Percentiles rank a stretch among this genome's conserved stretches.
Evolutionary conservation across 169 alveolate species (phyloP).

Genomic region (Plasmodium knowlesi): DNA sequence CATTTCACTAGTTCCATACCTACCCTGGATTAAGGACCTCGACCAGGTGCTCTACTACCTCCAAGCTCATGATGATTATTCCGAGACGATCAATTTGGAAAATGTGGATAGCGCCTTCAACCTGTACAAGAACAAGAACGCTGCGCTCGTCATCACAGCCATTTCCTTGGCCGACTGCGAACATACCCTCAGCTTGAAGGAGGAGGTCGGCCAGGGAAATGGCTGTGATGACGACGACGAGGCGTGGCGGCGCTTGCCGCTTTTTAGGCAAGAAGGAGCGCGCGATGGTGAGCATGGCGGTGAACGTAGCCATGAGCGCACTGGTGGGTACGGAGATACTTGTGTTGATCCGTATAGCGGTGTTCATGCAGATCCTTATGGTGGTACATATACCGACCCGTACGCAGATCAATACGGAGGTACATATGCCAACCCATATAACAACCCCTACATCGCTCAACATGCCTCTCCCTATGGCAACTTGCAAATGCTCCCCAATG

Average conservation of each 20-base stretch:
- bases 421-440: background rate
- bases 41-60: conserved; percentile 82
- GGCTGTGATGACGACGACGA: conserved; percentile 32
- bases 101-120: conserved; percentile 76
- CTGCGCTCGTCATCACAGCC: conserved; percentile 55
- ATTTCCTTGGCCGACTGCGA: conserved; percentile 68
- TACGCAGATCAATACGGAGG: background rate
- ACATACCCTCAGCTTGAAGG: conserved; percentile 25
- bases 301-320: background rate
- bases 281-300: background rate
- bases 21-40: conserved; percentile 86
- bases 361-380: background rate
- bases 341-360: background rate
- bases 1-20: conserved; percentile 82
- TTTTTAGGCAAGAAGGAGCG: background rate
- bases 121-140: conserved; percentile 63
- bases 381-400: background rate
- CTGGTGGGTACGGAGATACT: background rate
- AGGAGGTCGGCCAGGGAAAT: conserved; percentile 22
- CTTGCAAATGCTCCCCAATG: background rate
- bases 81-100: conserved; percentile 81
- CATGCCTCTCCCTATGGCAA: background rate
- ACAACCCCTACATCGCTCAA: background rate
- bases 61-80: conserved; percentile 83
- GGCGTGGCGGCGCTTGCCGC: conserved; percentile 31